phyloP scores from a whole-genome alignment of 257 asterid genomes.

The Solanum bulbocastanum region DNA sequence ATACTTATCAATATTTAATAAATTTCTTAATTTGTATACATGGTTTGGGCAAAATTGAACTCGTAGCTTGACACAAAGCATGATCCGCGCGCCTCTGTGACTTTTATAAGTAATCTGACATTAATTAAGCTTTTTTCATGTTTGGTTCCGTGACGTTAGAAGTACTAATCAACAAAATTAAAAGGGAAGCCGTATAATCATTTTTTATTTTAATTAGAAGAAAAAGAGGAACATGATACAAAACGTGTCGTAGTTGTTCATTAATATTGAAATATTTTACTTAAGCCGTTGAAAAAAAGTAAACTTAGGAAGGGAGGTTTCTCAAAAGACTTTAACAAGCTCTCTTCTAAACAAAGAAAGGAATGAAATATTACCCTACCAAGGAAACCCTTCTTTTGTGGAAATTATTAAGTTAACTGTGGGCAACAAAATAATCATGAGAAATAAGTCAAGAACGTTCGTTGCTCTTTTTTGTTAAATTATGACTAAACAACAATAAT shows the following conservation, averaged over 20 bases:
- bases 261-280: background rate
- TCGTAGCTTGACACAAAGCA: background rate
- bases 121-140: background rate
- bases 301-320: conserved; percentile 7
- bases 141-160: background rate
- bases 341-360: background rate
- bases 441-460: background rate
- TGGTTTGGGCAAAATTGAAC: background rate
- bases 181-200: background rate
- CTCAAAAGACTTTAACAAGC: background rate
- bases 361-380: background rate
- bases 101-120: background rate
- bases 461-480: background rate
- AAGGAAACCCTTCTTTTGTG: background rate
- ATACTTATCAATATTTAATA: background rate
- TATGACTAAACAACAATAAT: background rate
- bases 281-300: background rate
- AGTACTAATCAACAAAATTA: background rate
- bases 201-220: background rate
- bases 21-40: background rate
- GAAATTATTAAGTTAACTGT: background rate
- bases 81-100: background rate
- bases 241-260: background rate
- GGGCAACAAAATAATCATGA: background rate
- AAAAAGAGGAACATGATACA: background rate